Base-by-base conservation (phyloP, 805 yeast genomes). In the Ogataea salicorniae region DNA sequence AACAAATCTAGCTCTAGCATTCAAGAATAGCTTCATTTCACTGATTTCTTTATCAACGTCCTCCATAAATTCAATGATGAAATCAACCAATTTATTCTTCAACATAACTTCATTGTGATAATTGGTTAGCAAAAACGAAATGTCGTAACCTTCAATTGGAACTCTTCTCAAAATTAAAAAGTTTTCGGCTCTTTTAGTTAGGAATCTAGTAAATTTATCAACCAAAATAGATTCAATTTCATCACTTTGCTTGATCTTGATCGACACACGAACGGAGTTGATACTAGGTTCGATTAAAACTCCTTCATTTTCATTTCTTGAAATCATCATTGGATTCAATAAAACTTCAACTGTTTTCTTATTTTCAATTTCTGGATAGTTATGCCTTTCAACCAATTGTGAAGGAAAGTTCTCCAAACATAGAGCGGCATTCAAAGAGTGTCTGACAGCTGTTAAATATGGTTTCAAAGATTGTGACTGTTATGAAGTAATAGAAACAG, bases 41-140 rank as follows among this genome's bases (percentile, higher is more conserved):
- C 97, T 88, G 62, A 94, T 94, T 69, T 94, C 99, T 72, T 90
- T 92, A 68, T 94, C 99, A 17, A 94, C 99, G 62, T 91, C 99
- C 68, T 94, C 98, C 98, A 94, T 91, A 67, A 94, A 94, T 71
- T 94, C 98, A 57, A 94, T 89, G 57, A 94, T 91, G 67, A 94
- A 94, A 68, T 94, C 99, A 39, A 94, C 96, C 59, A 94, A 77
- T 70, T 94, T 94, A 60, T 85, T 91, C 71, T 94, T 92, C 71
- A 91, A 79, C 96, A 94, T 89, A 55, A 85, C 84, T 67, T 92
- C 97, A 11, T 97, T 90, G 69, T 94, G 99, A 70, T 83, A 83
- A 69, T 92, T 94, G 39, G 98, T 92, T 58, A 94, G 80, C 62
- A 94, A 74, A 64, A 94, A 94, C 20, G 97, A 88, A 54, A 94